These are phyloP conservation scores for Pseudozyma hubeiensis DNA, from an alignment of 1,284 basidiomycete species.

Conservation along the genomic window DNA sequence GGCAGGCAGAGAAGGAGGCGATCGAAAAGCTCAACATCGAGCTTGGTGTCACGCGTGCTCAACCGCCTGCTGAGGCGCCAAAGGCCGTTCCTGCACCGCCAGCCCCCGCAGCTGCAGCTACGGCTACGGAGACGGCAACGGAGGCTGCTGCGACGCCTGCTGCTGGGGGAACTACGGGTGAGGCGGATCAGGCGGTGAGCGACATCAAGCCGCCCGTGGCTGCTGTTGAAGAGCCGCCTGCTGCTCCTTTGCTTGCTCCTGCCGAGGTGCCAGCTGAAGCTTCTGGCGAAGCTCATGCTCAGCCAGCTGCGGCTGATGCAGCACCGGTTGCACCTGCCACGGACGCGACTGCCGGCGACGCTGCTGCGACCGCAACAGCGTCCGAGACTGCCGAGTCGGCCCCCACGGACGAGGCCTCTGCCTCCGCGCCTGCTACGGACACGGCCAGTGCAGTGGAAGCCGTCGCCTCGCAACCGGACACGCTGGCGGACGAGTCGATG, in stretches of 20 bases:
- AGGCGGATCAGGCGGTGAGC: not conserved
- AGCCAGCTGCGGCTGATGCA: not conserved
- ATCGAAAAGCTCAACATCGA: conserved; percentile 40
- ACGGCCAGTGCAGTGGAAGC: conserved; percentile 9
- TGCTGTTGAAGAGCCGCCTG: conserved; percentile 5
- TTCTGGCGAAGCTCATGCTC: not conserved
- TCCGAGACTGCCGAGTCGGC: not conserved
- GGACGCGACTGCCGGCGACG: not conserved
- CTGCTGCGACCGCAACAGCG: conserved; percentile 2
- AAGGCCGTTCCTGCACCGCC: conserved; percentile 1
- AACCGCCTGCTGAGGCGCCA: conserved; percentile 4
- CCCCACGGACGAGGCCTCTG: not conserved
- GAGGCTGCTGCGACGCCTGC: conserved; percentile 2
- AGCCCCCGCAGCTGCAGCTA: conserved; percentile 7
- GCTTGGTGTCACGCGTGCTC: conserved; percentile 21
- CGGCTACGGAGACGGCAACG: not conserved
- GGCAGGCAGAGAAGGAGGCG: conserved; percentile 33
- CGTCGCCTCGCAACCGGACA: conserved; percentile 3
- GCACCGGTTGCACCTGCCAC: conserved; percentile 2
- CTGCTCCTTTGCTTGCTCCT: conserved; percentile 24
- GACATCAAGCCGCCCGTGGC: conserved; percentile 5
- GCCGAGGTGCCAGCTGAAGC: conserved; percentile 22
- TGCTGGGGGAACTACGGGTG: conserved; percentile 1
- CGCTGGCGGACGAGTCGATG: conserved; percentile 11
- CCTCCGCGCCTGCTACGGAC: not conserved